Evolutionary conservation across 2,329 filamentous ascomycete genomes (phyloP).

Genomic region (Coniochaeta pulveracea): DNA sequence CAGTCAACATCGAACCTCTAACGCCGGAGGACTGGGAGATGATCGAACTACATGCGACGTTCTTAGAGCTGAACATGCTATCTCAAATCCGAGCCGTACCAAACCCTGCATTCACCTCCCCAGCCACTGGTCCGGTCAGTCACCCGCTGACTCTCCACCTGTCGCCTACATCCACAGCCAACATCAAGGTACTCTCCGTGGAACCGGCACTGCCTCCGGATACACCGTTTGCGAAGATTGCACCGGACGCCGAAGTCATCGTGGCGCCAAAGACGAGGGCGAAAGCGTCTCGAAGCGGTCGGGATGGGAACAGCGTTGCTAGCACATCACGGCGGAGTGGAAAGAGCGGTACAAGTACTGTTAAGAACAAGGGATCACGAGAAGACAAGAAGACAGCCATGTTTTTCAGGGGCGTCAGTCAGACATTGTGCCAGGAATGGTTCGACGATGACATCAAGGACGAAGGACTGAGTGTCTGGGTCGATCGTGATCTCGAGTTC

Average conservation of each 20-base stretch:
- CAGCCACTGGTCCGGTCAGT: conserved; percentile 35
- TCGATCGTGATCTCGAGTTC: conserved; percentile 66
- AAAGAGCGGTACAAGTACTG: conserved; percentile 63
- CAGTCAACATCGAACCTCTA: conserved; percentile 90
- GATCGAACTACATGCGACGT: conserved; percentile 92
- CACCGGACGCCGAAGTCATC: conserved; percentile 90
- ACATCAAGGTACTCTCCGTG: conserved; percentile 76
- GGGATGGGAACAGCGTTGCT: conserved; percentile 68
- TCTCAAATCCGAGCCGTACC: conserved; percentile 88
- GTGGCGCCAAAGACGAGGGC: conserved; percentile 86
- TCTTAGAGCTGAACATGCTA: conserved; percentile 86
- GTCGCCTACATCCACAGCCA: conserved; percentile 90
- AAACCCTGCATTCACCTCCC: conserved; percentile 58
- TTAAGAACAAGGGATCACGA: conserved; percentile 35
- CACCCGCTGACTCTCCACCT: conserved; percentile 88
- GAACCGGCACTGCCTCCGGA: conserved; percentile 58
- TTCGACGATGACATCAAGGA: conserved; percentile 58
- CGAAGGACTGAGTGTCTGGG: conserved; percentile 63
- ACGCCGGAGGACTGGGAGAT: conserved; percentile 98
- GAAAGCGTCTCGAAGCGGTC: conserved; percentile 52
- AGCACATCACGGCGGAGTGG: conserved; percentile 71
- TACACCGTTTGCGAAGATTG: conserved; percentile 79
- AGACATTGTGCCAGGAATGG: conserved; percentile 57
- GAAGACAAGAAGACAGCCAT: conserved; percentile 58
- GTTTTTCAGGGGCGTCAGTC: conserved; percentile 73